A percentile compares a stretch with the other conserved stretches of the same genome.
These are phyloP conservation scores for Annulohypoxylon nitens DNA, from an alignment of 495 filamentous ascomycete species.

Conservation along the genomic window DNA sequence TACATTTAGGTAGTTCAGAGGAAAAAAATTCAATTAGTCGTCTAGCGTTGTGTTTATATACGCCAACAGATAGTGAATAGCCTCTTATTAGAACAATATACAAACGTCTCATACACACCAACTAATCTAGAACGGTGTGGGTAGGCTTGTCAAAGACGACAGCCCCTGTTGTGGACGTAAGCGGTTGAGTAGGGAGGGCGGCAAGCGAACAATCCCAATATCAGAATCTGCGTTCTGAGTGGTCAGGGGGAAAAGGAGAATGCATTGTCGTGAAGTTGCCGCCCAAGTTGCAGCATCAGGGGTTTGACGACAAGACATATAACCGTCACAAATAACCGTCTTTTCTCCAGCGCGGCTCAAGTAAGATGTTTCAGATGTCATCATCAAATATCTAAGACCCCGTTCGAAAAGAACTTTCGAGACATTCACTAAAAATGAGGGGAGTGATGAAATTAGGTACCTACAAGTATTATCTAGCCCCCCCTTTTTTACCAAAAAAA, in stretches of 20 bases:
- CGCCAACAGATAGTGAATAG: not conserved
- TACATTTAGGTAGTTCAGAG: constrained; percentile 34
- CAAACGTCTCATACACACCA: not conserved
- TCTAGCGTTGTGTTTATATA: constrained; percentile 13
- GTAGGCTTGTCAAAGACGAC: constrained; percentile 22
- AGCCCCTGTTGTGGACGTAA: constrained; percentile 7
- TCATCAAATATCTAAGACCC: constrained; percentile 42
- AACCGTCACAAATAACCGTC: constrained; percentile 49
- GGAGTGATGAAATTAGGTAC: not conserved
- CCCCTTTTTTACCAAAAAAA: constrained; percentile 3
- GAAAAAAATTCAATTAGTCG: not conserved
- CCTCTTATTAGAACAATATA: constrained; percentile 7
- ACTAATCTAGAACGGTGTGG: constrained; percentile 22
- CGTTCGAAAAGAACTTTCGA: constrained; percentile 5
- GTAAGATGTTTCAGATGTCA: constrained; percentile 49
- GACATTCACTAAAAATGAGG: constrained; percentile 8
- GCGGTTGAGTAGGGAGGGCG: not conserved
- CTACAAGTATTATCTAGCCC: not conserved
- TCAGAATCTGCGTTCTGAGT: constrained; percentile 18
- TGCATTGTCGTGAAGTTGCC: constrained; percentile 29
- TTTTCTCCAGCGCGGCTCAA: constrained; percentile 49
- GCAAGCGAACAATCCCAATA: constrained; percentile 31
- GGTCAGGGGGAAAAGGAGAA: constrained; percentile 18
- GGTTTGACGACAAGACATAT: constrained; percentile 44
- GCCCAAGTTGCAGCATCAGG: constrained; percentile 26